These are phyloP conservation scores for Calonectria pseudoreteaudii DNA, from an alignment of 2,329 filamentous ascomycete species.

Conservation along the genomic window DNA sequence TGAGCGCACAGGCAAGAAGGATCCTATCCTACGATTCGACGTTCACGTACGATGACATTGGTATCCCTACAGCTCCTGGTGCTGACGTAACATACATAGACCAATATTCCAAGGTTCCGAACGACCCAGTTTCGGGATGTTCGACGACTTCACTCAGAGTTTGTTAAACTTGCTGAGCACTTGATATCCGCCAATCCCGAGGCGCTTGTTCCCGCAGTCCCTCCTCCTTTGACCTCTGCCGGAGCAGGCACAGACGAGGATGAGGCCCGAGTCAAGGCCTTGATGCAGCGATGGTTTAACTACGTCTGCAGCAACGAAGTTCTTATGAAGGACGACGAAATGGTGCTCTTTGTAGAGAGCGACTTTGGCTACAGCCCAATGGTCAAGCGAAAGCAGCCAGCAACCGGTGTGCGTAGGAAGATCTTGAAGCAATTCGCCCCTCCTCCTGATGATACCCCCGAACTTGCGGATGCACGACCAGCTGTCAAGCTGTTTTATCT, in stretches of 20 bases:
- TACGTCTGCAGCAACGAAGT: conserved; percentile 92
- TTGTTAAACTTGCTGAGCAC: conserved; percentile 95
- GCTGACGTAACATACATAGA: conserved; percentile 66
- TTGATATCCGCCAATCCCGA: conserved; percentile 98
- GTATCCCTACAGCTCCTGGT: neutral
- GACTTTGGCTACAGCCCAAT: conserved; percentile 98
- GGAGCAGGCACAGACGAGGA: conserved; percentile 97
- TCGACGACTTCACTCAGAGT: conserved; percentile 93
- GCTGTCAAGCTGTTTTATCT: conserved; percentile 96
- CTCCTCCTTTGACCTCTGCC: conserved; percentile 92
- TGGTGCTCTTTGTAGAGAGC: conserved; percentile 98
- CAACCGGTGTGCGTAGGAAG: conserved; percentile 93
- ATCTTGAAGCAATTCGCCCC: conserved; percentile 98
- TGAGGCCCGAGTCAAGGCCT: conserved; percentile 86
- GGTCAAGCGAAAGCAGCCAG: conserved; percentile 94
- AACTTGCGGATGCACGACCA: conserved; percentile 89
- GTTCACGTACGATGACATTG: conserved; percentile 78
- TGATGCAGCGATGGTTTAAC: conserved; percentile 95
- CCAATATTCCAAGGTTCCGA: conserved; percentile 97
- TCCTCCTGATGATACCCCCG: conserved; percentile 95
- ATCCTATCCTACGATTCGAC: conserved; percentile 94
- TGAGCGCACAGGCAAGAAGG: conserved; percentile 94
- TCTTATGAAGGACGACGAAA: conserved; percentile 94
- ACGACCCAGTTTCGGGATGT: conserved; percentile 99
- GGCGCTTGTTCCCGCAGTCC: conserved; percentile 92